These are phyloP conservation scores for Aspergillus carbonarius DNA, from an alignment of 2,329 filamentous ascomycete species.

Conservation along the genomic window DNA sequence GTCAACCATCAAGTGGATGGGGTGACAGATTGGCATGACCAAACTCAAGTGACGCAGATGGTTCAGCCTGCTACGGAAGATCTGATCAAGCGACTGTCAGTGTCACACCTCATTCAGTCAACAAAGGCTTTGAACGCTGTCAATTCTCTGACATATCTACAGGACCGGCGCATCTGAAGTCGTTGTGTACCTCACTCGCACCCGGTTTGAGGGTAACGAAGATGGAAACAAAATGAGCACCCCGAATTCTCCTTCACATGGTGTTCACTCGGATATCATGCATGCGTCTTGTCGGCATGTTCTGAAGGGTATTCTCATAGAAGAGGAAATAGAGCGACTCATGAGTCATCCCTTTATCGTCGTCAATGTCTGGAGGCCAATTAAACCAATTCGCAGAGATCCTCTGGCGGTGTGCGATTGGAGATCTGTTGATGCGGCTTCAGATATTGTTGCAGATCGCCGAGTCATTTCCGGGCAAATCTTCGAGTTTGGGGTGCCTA, in stretches of 20 bases:
- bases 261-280: background rate
- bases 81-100: background rate
- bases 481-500: background rate
- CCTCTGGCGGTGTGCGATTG: background rate
- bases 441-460: background rate
- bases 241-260: background rate
- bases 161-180: background rate
- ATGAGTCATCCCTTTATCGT: background rate
- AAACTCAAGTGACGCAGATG: background rate
- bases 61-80: background rate
- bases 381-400: background rate
- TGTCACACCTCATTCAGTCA: background rate
- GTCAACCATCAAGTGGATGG: background rate
- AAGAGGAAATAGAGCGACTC: background rate
- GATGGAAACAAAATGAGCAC: background rate
- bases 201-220: background rate
- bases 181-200: background rate
- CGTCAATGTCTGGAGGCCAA: background rate
- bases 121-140: background rate
- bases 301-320: background rate
- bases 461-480: background rate
- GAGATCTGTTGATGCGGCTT: background rate
- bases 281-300: background rate
- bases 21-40: background rate
- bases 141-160: background rate